Evolutionary conservation across 257 asterid genomes (phyloP), one percentile per base, ranked within the genome.

Genomic region (Oldenlandia corymbosa): DNA sequence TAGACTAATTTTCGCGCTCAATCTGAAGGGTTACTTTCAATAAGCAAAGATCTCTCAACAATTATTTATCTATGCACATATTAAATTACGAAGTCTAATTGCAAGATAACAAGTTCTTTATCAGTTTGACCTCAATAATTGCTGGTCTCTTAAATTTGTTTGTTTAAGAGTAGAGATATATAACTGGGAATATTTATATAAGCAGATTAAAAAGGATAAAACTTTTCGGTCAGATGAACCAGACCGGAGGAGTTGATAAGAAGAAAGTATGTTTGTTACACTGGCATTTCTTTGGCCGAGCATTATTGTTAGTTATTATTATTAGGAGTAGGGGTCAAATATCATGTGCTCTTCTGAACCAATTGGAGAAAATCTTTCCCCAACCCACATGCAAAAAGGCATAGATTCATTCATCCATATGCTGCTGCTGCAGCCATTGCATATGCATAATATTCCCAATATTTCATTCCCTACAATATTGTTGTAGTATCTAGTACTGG

Each of bases 321-420:
- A 39, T 39, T 39, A 54, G 1, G 24, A 30, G 26, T n/a, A n/a
- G n/a, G n/a, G n/a, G n/a, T n/a, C n/a, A n/a, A n/a, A n/a, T n/a
- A n/a, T n/a, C 81, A 77, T 77, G 82, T 77, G 82, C 71, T 65
- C 60, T 57, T 71, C 80, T 71, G 77, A 75, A 54, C 30, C 53
- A 47, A 57, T 31, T 23, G 7, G 51, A 50, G 39, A 26, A 45
- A 49, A 41, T 34, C 36, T 54, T 65, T 59, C 48, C 62, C n/a
- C 30, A 78, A 73, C 74, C 56, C 82, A 73, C 82, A 73, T 73
- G 82, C 74, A 42, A 73, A 61, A 73, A 66, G 43, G 13, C 26
- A 27, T 12, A 30, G 13, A 12, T 43, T 65, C 28, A n/a, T n/a
- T n/a, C n/a, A n/a, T n/a, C n/a, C n/a, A 58, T 23, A 17, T 31